Evolutionary conservation across 805 yeast genomes (phyloP).

Genomic region (Yarrowia deformans): DNA sequence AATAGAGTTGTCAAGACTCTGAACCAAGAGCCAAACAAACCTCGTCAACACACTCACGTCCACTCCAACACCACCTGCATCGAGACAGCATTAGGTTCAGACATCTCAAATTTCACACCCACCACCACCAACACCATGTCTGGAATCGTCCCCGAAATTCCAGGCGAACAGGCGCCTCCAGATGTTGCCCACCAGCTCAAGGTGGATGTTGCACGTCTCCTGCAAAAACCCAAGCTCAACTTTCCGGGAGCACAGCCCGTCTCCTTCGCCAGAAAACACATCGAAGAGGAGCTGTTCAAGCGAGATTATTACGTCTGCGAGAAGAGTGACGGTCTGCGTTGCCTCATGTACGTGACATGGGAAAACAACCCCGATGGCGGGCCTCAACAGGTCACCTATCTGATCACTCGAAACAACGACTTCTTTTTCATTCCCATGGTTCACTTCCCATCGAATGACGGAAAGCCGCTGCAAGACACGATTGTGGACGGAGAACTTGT

Average conservation of each 20-base stretch:
- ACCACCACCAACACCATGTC: slow-evolving; percentile 22
- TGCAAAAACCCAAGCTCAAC: slow-evolving; percentile 60
- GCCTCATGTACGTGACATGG: slow-evolving; percentile 64
- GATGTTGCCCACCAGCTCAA: slow-evolving; percentile 72
- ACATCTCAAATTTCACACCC: slow-evolving; percentile 19
- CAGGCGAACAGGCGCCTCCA: slow-evolving; percentile 76
- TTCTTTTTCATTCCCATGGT: slow-evolving; percentile 77
- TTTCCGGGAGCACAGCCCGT: slow-evolving; percentile 98
- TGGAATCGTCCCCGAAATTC: slow-evolving; percentile 38
- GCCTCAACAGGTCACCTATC: slow-evolving; percentile 81
- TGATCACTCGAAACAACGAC: slow-evolving; percentile 88
- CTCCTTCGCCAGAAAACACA: slow-evolving; percentile 79
- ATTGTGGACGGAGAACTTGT: slow-evolving; percentile 95
- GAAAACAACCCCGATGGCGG: slow-evolving; percentile 57
- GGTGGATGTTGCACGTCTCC: slow-evolving; percentile 68
- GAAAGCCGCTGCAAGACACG: slow-evolving; percentile 81
- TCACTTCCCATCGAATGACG: slow-evolving; percentile 73
- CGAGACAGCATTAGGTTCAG: slow-evolving; percentile 24
- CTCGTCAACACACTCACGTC: background rate
- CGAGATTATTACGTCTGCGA: slow-evolving; percentile 95
- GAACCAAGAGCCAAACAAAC: background rate
- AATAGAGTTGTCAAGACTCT: background rate
- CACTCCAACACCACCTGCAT: slow-evolving; percentile 7
- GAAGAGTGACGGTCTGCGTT: slow-evolving; percentile 91
- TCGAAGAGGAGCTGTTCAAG: slow-evolving; percentile 63